Evolutionary conservation across 306 rosid species (phyloP), one percentile per base, ranked within the genome.

Genomic region (Astragalus membranaceus): DNA sequence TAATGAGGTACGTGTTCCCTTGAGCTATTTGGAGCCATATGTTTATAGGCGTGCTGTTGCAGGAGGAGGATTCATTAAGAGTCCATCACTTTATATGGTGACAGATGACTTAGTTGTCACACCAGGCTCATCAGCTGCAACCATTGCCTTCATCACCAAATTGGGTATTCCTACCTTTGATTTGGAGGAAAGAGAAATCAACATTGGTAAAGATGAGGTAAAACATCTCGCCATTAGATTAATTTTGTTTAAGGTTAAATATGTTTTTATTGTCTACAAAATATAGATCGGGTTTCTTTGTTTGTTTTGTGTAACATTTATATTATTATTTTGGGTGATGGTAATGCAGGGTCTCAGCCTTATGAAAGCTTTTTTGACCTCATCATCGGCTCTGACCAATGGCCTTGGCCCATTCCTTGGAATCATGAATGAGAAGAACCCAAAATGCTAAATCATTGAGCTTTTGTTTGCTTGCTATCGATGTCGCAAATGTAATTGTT

Each of bases 81-180:
- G 54, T 44, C 39, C 46, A 0, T 11, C 54, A 0, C 6, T 10
- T 13, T 81, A 16, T 42, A 46, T 73, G 60, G 82, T 61, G 12
- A 69, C 77, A 0, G 82, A 81, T 67, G 64, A 76, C 8, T 71
- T 81, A 59, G 56, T 49, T 37, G 64, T 71, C 42, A 53, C 35
- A 2, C 65, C 48, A 0, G 29, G 61, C 29, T 62, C 79, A 0
- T 61, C 72, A 0, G 0, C n/a, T 4, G 10, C 30, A 0, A 33
- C 7, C 4, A 3, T 70, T 32, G 55, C 67, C 1, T 67, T 16
- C 16, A 20, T 59, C 0, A 10, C 23, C 0, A 30, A 1, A 6
- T 12, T 0, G 4, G 11, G 9, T 13, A 35, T 52, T 2, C 46
- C 46, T 12, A 13, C 56, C 6, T 44, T 8, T 10, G 74, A 75